Percentiles rank a stretch among this genome's conserved stretches.
Conservation (phyloP, 2,329 filamentous ascomycete genomes). For the Mycocentrospora acerina region DNA sequence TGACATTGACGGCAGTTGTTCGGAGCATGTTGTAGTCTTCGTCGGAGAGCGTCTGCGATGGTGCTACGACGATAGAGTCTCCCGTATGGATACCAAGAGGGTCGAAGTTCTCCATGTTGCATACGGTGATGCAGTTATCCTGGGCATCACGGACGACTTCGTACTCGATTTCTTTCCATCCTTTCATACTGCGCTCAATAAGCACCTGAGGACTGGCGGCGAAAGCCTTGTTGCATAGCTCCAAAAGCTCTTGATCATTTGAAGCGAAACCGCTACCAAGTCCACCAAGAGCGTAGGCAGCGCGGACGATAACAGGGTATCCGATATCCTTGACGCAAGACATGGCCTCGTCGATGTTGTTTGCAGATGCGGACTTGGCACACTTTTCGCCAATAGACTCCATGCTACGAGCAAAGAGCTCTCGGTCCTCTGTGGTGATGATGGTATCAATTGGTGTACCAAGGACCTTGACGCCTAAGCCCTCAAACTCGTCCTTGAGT, state of each 20-base stretch:
- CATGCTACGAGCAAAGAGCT: slow-evolving; percentile 97
- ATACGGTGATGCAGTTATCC: slow-evolving; percentile 99
- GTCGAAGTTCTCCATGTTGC: slow-evolving; percentile 99
- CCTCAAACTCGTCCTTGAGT: slow-evolving; percentile 94
- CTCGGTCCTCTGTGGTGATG: slow-evolving; percentile 96
- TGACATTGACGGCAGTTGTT: slow-evolving; percentile 94
- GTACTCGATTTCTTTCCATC: slow-evolving; percentile 99
- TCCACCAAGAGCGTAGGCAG: slow-evolving; percentile 92
- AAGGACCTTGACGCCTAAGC: slow-evolving; percentile 87
- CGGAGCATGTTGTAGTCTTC: slow-evolving; percentile 99
- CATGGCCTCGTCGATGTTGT: slow-evolving; percentile 83
- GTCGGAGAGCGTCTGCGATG: slow-evolving; percentile 93
- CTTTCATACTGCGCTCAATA: slow-evolving; percentile 98
- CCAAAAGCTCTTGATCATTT: slow-evolving; percentile 76
- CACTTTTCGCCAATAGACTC: slow-evolving; percentile 98
- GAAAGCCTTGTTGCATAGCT: slow-evolving; percentile 92
- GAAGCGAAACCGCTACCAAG: slow-evolving; percentile 95
- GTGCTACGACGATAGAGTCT: slow-evolving; percentile 96
- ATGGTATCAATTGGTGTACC: slow-evolving; percentile 97
- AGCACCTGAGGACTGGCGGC: slow-evolving; percentile 93
- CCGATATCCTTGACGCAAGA: slow-evolving; percentile 86
- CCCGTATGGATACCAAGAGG: slow-evolving; percentile 97
- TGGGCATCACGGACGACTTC: slow-evolving; percentile 94
- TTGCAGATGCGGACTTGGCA: slow-evolving; percentile 93
- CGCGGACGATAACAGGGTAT: slow-evolving; percentile 95